Evolutionary conservation across 306 rosid species (phyloP), one percentile per base, ranked within the genome.

Genomic region (Begonia peltatifolia): DNA sequence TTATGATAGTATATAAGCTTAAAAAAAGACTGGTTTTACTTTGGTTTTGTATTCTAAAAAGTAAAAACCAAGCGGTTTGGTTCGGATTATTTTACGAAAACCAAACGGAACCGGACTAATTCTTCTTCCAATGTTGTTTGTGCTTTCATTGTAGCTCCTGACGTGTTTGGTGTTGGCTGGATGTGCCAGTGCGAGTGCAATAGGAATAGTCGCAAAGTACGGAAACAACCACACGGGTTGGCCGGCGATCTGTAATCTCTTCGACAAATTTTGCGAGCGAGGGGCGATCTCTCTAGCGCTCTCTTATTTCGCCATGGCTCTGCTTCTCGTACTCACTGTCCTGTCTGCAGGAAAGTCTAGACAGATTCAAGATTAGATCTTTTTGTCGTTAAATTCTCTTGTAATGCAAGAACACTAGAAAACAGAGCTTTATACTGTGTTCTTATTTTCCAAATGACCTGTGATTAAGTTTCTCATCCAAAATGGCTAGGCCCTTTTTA

Each of bases 181-280:
- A 53, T 71, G 79, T 30, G 73, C 74, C 10, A 72, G 84, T 4
- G 79, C 75, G 2, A 74, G 73, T 1, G 81, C 84, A 0, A 70
- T 66, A 41, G 84, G 84, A 47, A 68, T 47, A 44, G 70, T 81
- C 20, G 88, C 84, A 13, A 52, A 42, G 68, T 58, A 74, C 53
- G 88, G 84, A 48, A 77, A 74, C 48, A n/a, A 23, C 38, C 79
- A 71, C 53, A 6, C 76, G 0, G 79, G 81, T 9, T 81, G 87
- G 81, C 9, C 58, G 1, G 76, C 84, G 6, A 71, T 81, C 15
- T 77, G 87, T 60, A 67, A 68, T 14, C 52, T 68, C 25, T 71
- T 77, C 11, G 53, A 42, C 5, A 66, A 56, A 35, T 81, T 68
- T 55, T 77, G 88, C 10, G 41, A 64, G 41, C 57, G 58, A 22